Evolutionary conservation across 2,329 filamentous ascomycete genomes (phyloP).

Genomic region (Apiospora arundinis): DNA sequence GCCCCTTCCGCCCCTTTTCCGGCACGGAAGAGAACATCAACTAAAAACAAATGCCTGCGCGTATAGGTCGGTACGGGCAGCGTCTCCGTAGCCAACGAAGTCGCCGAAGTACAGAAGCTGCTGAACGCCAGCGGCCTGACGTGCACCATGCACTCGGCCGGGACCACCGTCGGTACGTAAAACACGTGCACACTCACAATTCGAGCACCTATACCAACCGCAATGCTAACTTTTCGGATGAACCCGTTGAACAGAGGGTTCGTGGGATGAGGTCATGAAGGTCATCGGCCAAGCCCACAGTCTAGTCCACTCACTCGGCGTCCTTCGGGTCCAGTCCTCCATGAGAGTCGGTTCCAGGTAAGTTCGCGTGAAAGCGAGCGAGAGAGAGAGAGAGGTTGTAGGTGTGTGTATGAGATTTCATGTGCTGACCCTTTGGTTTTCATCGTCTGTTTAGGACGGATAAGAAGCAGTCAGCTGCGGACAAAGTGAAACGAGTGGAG

Average conservation of each 20-base stretch:
- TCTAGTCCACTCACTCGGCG: conserved; percentile 77
- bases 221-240: conserved; percentile 1
- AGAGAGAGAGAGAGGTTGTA: not conserved
- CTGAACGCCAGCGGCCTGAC: conserved; percentile 81
- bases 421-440: conserved; percentile 4
- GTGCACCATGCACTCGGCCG: conserved; percentile 91
- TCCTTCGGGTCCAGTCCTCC: conserved; percentile 84
- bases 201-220: not conserved
- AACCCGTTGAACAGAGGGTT: conserved; percentile 68
- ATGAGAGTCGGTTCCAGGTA: conserved; percentile 84
- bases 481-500: conserved; percentile 74
- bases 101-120: conserved; percentile 87
- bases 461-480: conserved; percentile 80
- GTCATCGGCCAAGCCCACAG: conserved; percentile 87
- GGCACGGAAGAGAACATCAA: not conserved
- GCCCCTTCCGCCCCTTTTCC: conserved; percentile 11
- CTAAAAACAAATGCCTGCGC: not conserved
- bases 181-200: not conserved
- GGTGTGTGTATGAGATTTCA: not conserved
- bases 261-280: conserved; percentile 86
- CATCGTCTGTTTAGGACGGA: conserved; percentile 66
- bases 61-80: conserved; percentile 77
- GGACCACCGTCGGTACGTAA: conserved; percentile 83
- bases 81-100: conserved; percentile 78
- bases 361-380: conserved; percentile 34